Evolutionary conservation across 2,329 filamentous ascomycete genomes (phyloP).

Genomic region (Furcasterigmium furcatum): DNA sequence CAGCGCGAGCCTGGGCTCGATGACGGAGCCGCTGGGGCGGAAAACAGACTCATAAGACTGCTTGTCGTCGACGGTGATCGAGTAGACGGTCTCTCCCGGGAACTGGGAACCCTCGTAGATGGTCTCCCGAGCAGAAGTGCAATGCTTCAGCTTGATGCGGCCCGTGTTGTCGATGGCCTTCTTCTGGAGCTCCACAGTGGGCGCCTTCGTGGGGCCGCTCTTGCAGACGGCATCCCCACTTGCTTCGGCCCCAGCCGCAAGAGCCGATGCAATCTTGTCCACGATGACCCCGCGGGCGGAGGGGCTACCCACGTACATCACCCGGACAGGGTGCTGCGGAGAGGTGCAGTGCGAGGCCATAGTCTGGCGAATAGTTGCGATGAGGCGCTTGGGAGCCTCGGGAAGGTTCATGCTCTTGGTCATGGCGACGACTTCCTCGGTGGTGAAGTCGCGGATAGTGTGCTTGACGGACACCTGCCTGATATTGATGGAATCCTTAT

Average conservation of each 20-base stretch:
- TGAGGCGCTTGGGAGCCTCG: conserved; percentile 29
- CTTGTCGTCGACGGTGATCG: conserved; percentile 36
- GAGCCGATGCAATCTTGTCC: conserved; percentile 44
- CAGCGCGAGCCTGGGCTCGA: conserved; percentile 40
- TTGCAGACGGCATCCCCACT: no score
- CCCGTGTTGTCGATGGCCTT: neutral
- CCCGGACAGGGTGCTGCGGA: conserved; percentile 40
- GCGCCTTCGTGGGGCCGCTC: no score
- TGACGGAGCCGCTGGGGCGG: conserved; percentile 28
- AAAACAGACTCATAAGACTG: conserved; percentile 30
- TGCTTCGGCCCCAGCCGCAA: conserved; percentile 30
- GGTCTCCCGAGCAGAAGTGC: conserved; percentile 33
- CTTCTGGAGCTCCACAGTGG: conserved; percentile 2
- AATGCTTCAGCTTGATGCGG: conserved; percentile 49
- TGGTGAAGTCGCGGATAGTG: conserved; percentile 38
- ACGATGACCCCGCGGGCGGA: conserved; percentile 35
- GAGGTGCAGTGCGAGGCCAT: conserved; percentile 43
- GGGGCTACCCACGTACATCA: conserved; percentile 45
- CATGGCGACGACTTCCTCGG: conserved; percentile 33
- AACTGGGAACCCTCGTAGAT: conserved; percentile 16
- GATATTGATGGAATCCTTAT: conserved; percentile 22
- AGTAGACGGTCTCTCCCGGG: conserved; percentile 25
- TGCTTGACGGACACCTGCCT: conserved; percentile 43
- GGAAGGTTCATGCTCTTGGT: conserved; percentile 21
- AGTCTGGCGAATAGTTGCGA: conserved; percentile 42